Conservation (phyloP, 2,329 filamentous ascomycete genomes). For the Westerdykella ornata region DNA sequence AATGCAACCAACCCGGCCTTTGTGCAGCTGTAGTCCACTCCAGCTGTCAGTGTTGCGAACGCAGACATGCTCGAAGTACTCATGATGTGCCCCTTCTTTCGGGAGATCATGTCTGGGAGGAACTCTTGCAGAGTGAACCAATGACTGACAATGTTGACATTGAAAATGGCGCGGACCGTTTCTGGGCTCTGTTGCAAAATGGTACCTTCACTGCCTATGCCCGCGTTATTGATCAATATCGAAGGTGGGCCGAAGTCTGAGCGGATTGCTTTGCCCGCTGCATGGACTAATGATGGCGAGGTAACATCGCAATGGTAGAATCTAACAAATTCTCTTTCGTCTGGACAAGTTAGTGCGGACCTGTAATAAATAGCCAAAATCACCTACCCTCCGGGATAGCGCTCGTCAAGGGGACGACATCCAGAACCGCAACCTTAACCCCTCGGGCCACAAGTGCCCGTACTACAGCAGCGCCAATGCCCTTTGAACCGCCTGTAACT, state of each 20-base stretch:
- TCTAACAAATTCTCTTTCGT: slow-evolving; percentile 13
- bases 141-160: slow-evolving; percentile 34
- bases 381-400: slow-evolving; percentile 22
- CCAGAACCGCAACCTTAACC: slow-evolving; percentile 32
- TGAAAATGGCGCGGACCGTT: slow-evolving; percentile 23
- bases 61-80: slow-evolving; percentile 32
- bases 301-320: slow-evolving; percentile 33
- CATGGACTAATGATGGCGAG: slow-evolving; percentile 23
- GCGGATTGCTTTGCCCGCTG: slow-evolving; percentile 28
- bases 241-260: slow-evolving; percentile 28
- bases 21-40: slow-evolving; percentile 32
- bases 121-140: slow-evolving; percentile 35
- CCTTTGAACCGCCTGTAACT: slow-evolving; percentile 33
- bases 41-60: slow-evolving; percentile 27
- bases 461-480: slow-evolving; percentile 31
- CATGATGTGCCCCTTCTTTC: slow-evolving; percentile 35
- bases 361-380: not conserved
- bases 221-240: slow-evolving; percentile 35
- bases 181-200: slow-evolving; percentile 27
- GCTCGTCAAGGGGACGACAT: slow-evolving; percentile 27
- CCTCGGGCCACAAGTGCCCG: slow-evolving; percentile 27
- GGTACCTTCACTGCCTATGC: slow-evolving; percentile 30
- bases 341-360: slow-evolving; percentile 15
- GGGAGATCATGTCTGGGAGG: slow-evolving; percentile 33
- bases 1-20: slow-evolving; percentile 32